Percentiles rank a stretch among this genome's conserved stretches.
Evolutionary conservation across 495 filamentous ascomycete genomes (phyloP).

Genomic region (Haplographium delicatum): DNA sequence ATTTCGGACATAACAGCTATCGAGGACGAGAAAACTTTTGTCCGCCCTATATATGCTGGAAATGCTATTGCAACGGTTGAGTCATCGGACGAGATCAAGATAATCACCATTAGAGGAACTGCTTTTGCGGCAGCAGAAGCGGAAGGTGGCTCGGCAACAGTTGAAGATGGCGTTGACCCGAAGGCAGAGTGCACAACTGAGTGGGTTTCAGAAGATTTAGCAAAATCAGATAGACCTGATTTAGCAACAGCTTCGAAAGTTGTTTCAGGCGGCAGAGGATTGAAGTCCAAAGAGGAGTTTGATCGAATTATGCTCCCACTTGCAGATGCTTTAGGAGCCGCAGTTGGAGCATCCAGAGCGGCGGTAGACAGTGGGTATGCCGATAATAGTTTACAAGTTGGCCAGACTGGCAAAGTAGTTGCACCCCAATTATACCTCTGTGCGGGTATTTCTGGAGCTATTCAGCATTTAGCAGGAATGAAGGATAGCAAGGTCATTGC

Average conservation of each 20-base stretch:
- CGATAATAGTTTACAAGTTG: slow-evolving; percentile 98
- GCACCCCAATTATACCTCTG: slow-evolving; percentile 93
- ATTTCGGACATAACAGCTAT: slow-evolving; percentile 86
- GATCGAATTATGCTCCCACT: slow-evolving; percentile 86
- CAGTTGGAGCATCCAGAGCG: slow-evolving; percentile 89
- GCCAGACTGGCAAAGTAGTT: slow-evolving; percentile 97
- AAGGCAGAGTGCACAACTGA: slow-evolving; percentile 66
- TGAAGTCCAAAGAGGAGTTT: slow-evolving; percentile 97
- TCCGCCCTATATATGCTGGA: slow-evolving; percentile 94
- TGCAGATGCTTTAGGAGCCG: slow-evolving; percentile 86
- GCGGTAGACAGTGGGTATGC: slow-evolving; percentile 97
- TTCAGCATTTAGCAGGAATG: slow-evolving; percentile 98
- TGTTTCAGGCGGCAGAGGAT: slow-evolving; percentile 87
- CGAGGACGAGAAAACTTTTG: slow-evolving; percentile 88
- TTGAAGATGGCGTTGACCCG: slow-evolving; percentile 65
- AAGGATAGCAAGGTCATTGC: slow-evolving; percentile 99
- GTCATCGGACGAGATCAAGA: slow-evolving; percentile 76
- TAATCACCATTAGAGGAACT: slow-evolving; percentile 89
- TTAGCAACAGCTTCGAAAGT: slow-evolving; percentile 82
- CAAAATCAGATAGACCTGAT: slow-evolving; percentile 92
- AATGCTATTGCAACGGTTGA: slow-evolving; percentile 98
- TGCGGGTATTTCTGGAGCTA: slow-evolving; percentile 92
- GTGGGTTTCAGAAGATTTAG: slow-evolving; percentile 91
- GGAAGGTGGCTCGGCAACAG: slow-evolving; percentile 46
- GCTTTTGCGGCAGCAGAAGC: slow-evolving; percentile 65